Conservation (phyloP, 139 green algal species). For the Chlorella sp. region DNA sequence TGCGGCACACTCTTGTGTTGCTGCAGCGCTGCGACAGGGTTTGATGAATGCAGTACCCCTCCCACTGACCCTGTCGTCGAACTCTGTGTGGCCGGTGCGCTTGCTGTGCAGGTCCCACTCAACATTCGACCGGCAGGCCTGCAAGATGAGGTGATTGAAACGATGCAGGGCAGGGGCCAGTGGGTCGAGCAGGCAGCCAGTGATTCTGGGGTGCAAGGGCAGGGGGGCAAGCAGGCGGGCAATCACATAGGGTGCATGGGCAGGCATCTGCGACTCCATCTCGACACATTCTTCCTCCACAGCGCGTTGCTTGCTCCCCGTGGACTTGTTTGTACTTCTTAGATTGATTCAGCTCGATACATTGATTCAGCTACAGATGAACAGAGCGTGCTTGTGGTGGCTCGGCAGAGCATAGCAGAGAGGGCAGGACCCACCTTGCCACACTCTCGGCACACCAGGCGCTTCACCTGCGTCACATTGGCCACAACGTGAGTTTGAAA, state of each 20-base stretch:
- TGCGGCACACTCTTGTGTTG: no score
- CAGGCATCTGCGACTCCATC: no score
- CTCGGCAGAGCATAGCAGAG: neutral
- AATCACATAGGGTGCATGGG: no score
- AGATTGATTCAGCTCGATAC: neutral
- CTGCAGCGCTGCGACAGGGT: no score
- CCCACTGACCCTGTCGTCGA: conserved; percentile 75
- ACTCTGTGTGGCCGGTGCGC: conserved; percentile 79
- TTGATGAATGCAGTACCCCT: no score
- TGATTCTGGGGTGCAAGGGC: neutral
- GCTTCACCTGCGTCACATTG: conserved; percentile 44
- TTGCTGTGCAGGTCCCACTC: conserved; percentile 85
- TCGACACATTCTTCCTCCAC: no score
- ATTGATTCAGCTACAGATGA: no score
- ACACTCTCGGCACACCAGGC: conserved; percentile 73
- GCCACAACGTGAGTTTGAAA: neutral
- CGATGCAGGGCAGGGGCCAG: no score
- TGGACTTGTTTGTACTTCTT: no score
- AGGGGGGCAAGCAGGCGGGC: neutral
- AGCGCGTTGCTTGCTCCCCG: no score
- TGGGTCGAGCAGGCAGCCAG: no score
- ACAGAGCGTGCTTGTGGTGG: neutral
- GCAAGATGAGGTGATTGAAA: neutral
- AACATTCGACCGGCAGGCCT: conserved; percentile 70
- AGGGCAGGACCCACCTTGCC: conserved; percentile 63